Conservation (phyloP, 768 basidiomycete species). For the Amanita subjunquillea region DNA sequence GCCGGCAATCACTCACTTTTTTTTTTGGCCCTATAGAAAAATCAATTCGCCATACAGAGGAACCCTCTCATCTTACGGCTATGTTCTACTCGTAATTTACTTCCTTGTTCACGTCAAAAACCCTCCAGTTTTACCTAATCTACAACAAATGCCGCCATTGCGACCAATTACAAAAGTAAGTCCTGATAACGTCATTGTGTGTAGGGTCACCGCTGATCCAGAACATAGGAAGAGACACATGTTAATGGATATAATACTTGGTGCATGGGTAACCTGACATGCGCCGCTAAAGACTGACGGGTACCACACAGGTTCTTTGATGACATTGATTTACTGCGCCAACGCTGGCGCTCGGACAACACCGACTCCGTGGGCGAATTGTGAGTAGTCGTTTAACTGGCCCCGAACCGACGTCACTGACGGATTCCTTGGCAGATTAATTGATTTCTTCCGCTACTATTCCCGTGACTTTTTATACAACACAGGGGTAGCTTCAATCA, state of each 20-base stretch:
- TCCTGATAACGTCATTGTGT: conserved; percentile 4
- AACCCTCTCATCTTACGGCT: conserved; percentile 94
- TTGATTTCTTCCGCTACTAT: conserved; percentile 97
- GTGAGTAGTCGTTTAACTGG: conserved; percentile 32
- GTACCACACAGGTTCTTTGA: conserved; percentile 76
- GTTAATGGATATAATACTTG: conserved; percentile 77
- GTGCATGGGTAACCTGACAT: conserved; percentile 23
- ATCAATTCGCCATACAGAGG: conserved; percentile 98
- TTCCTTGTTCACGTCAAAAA: conserved; percentile 97
- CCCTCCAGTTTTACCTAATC: conserved; percentile 91
- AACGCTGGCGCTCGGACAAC: conserved; percentile 92
- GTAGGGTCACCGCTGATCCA: conserved; percentile 1
- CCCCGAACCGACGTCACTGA: conserved; percentile 1
- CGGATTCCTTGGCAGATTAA: conserved; percentile 45
- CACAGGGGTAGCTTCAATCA: conserved; percentile 84
- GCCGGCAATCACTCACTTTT: neutral
- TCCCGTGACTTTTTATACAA: conserved; percentile 90
- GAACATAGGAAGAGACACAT: conserved; percentile 58
- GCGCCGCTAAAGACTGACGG: neutral
- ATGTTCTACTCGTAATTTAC: conserved; percentile 95
- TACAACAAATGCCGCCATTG: conserved; percentile 89
- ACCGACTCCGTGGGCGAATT: conserved; percentile 88
- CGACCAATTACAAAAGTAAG: conserved; percentile 73
- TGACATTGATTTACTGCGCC: conserved; percentile 85
- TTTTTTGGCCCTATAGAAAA: conserved; percentile 44